Base-by-base conservation (phyloP, 257 asterid species). In the Fraxinus excelsior region DNA sequence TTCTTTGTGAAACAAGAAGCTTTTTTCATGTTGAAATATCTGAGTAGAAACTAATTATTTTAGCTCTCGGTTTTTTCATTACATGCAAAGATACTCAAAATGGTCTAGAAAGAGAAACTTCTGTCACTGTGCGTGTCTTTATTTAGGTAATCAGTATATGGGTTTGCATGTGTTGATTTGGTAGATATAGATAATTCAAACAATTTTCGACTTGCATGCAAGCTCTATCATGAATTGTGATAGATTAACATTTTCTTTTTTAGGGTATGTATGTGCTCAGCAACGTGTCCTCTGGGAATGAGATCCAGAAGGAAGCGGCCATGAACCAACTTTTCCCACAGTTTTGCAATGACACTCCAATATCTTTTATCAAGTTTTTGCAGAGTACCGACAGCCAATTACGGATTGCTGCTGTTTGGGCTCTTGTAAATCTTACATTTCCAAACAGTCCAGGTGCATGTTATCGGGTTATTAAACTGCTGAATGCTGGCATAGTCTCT, bases 281-380 rank as follows among this genome's bases (percentile, higher is more conserved):
- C 86, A 95, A 95, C 66, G 84, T 91, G 79, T 93, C 97, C 79
- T 95, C 99, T 66, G 98, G 99, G 56, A 87, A 84, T 79, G 99
- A 91, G 85, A 84, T 80, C 82, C 99, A 92, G 82, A 91, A 91
- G 88, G 96, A 91, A 88, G 98, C 93, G 1, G 92, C 93, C 71
- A 90, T 95, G 97, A 82, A 76, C 76, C 84, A 86, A 82, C 90
- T 93, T 72, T 89, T 91, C 66, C 88, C 89, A 31, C 77, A 80
- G 66, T 77, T 77, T 35, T 80, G 81, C 53, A 82, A 76, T 26
- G 85, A 81, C 62, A 56, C 79, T 40, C 92, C 86, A 77, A 74
- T 91, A 40, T 68, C 86, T 73, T 58, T 90, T 82, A 62, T 81
- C 85, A 89, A 81, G 88, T 87, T 80, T 78, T 86, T 92, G 85